Evolutionary conservation across 768 basidiomycete genomes (phyloP), one percentile per base, ranked within the genome.

Genomic region (Tylopilus vinaceipallidus): DNA sequence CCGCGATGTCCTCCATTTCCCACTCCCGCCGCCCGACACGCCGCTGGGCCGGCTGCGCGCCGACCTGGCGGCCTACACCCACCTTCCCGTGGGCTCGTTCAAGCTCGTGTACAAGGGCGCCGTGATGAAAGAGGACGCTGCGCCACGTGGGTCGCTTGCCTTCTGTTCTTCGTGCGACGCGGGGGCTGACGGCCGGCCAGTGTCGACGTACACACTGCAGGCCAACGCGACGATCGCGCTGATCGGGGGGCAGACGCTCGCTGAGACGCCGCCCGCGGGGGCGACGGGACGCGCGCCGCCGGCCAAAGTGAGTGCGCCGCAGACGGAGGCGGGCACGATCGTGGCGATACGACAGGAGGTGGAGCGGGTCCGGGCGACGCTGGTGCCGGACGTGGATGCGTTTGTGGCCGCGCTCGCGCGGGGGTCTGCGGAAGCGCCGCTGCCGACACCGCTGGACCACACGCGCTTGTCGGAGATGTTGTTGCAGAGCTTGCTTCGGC

Each of bases 41-140:
- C 77, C 77, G 12, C 77, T 94, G 40, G 72, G 73, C 22, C 68
- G 70, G 8, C 67, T 95, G 44, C 78, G 88, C 33, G 57, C 74
- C 4, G 74, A 78, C 19, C 72, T 97, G 43, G 84, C 90, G 13
- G 77, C 84, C 6, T 81, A 86, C 60, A 94, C 90, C 3, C 83
- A 84, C 46, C 77, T 98, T 12, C 80, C 86, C 0, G 66, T 70
- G 24, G 61, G 77, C 55, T 78, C 80, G 24, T 91, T 97, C 78
- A 91, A 93, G 66, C 79, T 98, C 61, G 83, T 98, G 55, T 85
- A 88, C 71, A 82, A 87, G 39, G 95, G 95, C 33, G 93, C 91
- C 2, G 80, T 97, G 67, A 87, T 98, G 80, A 87, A 85, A 57
- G 91, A 95, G 64, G 84, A 93, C 64, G 64, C 71, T 50, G 78